Conservation (phyloP, 257 asterid genomes). For the Mentha longifolia region DNA sequence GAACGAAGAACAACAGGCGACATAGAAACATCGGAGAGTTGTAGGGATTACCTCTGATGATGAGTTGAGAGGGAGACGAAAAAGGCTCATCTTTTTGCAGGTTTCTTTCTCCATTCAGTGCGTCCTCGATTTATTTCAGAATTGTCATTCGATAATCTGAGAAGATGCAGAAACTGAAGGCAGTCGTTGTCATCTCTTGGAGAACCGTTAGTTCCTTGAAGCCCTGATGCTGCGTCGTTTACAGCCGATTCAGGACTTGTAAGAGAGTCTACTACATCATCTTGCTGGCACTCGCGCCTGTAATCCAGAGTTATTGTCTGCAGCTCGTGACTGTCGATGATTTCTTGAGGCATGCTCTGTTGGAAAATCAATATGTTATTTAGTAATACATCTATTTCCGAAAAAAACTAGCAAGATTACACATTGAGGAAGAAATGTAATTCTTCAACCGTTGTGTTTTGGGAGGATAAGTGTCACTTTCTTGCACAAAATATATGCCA, state of each 20-base stretch:
- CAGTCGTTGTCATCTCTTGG: slow-evolving; percentile 39
- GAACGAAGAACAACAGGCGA: neutral
- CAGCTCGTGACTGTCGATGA: slow-evolving; percentile 76
- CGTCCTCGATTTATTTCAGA: slow-evolving; percentile 90
- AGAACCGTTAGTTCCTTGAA: slow-evolving; percentile 60
- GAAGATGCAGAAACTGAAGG: slow-evolving; percentile 58
- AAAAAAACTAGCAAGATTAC: neutral
- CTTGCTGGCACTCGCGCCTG: slow-evolving; percentile 92
- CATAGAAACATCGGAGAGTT: neutral
- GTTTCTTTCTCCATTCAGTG: slow-evolving; percentile 90
- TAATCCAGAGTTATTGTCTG: slow-evolving; percentile 84
- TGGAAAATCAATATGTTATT: slow-evolving; percentile 11
- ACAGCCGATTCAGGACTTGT: slow-evolving; percentile 61
- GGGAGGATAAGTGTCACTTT: no score
- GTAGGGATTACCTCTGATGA: slow-evolving; percentile 14
- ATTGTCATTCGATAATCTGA: slow-evolving; percentile 70
- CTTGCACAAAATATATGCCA: no score
- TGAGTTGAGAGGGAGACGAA: slow-evolving; percentile 12
- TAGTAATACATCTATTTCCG: neutral
- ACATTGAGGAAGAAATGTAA: neutral
- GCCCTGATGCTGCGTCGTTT: slow-evolving; percentile 39
- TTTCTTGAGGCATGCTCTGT: slow-evolving; percentile 94
- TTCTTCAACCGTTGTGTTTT: no score
- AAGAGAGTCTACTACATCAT: slow-evolving; percentile 88
- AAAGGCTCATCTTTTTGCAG: slow-evolving; percentile 51